Percentiles rank a stretch among this genome's conserved stretches.
phyloP scores from a whole-genome alignment of 2,329 filamentous ascomycete genomes.

The Colletotrichum sp. region DNA sequence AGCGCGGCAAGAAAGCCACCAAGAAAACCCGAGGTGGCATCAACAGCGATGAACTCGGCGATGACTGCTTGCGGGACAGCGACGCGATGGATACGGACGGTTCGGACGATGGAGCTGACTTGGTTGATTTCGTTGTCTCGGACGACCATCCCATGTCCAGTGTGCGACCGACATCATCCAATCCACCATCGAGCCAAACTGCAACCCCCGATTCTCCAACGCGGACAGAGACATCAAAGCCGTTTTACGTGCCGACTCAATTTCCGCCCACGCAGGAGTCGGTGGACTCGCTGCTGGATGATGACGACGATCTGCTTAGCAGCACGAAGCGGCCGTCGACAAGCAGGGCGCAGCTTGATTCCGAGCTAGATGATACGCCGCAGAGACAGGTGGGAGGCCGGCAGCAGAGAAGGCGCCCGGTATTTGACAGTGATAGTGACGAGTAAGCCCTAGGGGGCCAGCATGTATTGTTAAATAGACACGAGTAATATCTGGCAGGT shows the following conservation, averaged over 20 bases:
- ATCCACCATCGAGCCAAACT: constrained; percentile 23
- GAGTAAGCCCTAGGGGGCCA: neutral
- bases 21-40: constrained; percentile 29
- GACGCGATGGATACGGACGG: constrained; percentile 51
- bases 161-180: constrained; percentile 37
- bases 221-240: constrained; percentile 28
- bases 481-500: neutral
- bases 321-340: neutral
- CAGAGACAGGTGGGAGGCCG: neutral
- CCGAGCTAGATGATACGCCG: constrained; percentile 1
- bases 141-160: constrained; percentile 41
- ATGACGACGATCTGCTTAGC: neutral
- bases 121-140: constrained; percentile 63
- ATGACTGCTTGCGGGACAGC: constrained; percentile 57
- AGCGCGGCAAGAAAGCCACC: constrained; percentile 19
- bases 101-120: constrained; percentile 53
- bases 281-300: constrained; percentile 29
- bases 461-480: neutral
- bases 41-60: constrained; percentile 53
- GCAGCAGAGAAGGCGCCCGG: constrained; percentile 8
- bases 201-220: constrained; percentile 29
- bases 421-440: constrained; percentile 29
- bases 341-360: neutral
- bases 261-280: constrained; percentile 44
- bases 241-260: constrained; percentile 42